Conservation (phyloP, 306 rosid species). For the Malus fusca region DNA sequence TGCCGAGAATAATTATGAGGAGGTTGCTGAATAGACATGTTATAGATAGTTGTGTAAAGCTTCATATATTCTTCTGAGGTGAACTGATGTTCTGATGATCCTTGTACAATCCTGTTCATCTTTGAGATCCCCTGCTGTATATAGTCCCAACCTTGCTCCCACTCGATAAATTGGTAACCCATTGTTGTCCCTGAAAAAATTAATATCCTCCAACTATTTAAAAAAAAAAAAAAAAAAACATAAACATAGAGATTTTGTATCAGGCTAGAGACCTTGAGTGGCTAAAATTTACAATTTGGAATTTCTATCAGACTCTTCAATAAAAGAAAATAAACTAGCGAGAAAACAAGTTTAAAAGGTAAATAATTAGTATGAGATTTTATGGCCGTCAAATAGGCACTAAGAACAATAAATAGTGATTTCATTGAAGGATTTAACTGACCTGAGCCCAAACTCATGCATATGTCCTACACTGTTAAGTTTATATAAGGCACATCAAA, state of each 20-base stretch:
- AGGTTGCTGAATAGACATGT: constrained; percentile 46
- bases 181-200: background rate
- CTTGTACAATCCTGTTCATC: constrained; percentile 10
- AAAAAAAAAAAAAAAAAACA: background rate
- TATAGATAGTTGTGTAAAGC: constrained; percentile 31
- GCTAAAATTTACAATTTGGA: background rate
- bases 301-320: background rate
- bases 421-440: background rate
- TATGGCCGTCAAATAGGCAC: background rate
- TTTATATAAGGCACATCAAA: background rate
- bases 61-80: constrained; percentile 4
- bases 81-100: constrained; percentile 9
- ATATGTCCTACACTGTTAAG: too few relatives aligned
- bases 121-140: background rate
- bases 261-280: background rate
- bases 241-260: background rate
- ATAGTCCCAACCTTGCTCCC: constrained; percentile 14
- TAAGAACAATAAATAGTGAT: background rate
- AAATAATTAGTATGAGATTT: background rate
- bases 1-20: constrained; percentile 32
- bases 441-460: background rate
- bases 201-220: too few relatives aligned
- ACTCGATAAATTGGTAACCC: background rate
- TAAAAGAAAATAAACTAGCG: background rate
- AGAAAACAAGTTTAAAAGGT: background rate